A percentile compares a stretch with the other conserved stretches of the same genome.
phyloP scores from a whole-genome alignment of 768 basidiomycete genomes.

The Pleurotus salmoneostramineus region DNA sequence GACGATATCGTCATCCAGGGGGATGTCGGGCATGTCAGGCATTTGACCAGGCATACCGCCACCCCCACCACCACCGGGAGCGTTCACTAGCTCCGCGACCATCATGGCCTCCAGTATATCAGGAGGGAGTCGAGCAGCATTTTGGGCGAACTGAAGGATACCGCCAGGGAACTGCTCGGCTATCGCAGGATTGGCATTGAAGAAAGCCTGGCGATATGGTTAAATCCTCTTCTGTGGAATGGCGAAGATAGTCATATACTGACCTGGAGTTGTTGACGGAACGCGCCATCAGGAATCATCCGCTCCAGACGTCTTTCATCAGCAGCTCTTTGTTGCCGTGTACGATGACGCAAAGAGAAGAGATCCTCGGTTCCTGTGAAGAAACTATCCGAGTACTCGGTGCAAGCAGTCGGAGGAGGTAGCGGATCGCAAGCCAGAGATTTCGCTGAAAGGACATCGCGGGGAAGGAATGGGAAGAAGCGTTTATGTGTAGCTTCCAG shows the following conservation, averaged over 20 bases:
- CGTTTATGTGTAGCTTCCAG: conserved; percentile 56
- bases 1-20: conserved; percentile 30
- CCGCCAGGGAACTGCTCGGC: conserved; percentile 61
- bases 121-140: conserved; percentile 48
- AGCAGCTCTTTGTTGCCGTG: conserved; percentile 35
- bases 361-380: conserved; percentile 38
- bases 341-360: conserved; percentile 17
- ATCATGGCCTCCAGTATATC: conserved; percentile 61
- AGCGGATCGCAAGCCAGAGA: conserved; percentile 83
- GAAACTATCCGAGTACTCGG: conserved; percentile 68
- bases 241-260: conserved; percentile 3
- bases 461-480: conserved; percentile 72
- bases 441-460: conserved; percentile 43
- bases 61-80: conserved; percentile 14
- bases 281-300: conserved; percentile 53
- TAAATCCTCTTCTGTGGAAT: not conserved
- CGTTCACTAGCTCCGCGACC: conserved; percentile 33
- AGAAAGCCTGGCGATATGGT: conserved; percentile 35
- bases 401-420: conserved; percentile 62
- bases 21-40: conserved; percentile 16
- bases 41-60: conserved; percentile 47
- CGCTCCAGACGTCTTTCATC: conserved; percentile 53
- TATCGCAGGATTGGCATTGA: conserved; percentile 51
- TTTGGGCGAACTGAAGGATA: conserved; percentile 57
- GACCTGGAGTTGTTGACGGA: conserved; percentile 57